phyloP scores from a whole-genome alignment of 148 eudicot genomes.

The Cornus florida region DNA sequence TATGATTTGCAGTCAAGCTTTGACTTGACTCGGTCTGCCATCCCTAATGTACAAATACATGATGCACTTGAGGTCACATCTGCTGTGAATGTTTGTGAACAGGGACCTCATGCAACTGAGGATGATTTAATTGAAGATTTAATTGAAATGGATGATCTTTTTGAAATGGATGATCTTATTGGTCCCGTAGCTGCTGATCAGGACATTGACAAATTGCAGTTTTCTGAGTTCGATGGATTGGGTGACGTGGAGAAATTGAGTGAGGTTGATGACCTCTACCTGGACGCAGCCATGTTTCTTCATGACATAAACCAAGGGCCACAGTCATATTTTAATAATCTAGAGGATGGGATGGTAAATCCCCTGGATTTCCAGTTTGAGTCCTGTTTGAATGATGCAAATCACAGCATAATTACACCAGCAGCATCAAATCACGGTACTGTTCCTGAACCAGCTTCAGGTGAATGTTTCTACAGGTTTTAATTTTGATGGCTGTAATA shows the following conservation, averaged over 20 bases:
- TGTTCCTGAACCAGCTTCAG: conserved; percentile 43
- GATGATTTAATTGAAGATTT: conserved; percentile 56
- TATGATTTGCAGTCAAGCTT: no score
- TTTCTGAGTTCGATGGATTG: conserved; percentile 34
- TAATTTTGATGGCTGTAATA: conserved; percentile 12
- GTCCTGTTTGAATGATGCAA: conserved; percentile 11
- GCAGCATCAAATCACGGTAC: conserved; percentile 24
- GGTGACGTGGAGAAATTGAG: no score
- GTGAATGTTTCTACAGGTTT: conserved; percentile 37
- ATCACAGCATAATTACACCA: conserved; percentile 23
- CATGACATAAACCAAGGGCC: conserved; percentile 14
- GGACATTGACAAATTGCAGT: conserved; percentile 18
- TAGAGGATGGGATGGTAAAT: conserved; percentile 20
- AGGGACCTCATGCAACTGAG: conserved; percentile 22
- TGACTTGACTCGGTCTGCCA: no score
- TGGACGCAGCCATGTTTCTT: conserved; percentile 40
- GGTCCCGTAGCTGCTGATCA: conserved; percentile 34
- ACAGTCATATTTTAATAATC: conserved; percentile 5
- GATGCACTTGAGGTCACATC: no score
- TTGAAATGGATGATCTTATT: conserved; percentile 81
- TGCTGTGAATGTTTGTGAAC: conserved; percentile 1
- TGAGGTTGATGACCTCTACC: conserved; percentile 51
- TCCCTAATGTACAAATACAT: no score
- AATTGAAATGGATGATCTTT: no score
- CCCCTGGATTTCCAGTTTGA: conserved; percentile 26